Conservation (phyloP, 2,329 filamentous ascomycete species). For the Aspergillus latus region DNA sequence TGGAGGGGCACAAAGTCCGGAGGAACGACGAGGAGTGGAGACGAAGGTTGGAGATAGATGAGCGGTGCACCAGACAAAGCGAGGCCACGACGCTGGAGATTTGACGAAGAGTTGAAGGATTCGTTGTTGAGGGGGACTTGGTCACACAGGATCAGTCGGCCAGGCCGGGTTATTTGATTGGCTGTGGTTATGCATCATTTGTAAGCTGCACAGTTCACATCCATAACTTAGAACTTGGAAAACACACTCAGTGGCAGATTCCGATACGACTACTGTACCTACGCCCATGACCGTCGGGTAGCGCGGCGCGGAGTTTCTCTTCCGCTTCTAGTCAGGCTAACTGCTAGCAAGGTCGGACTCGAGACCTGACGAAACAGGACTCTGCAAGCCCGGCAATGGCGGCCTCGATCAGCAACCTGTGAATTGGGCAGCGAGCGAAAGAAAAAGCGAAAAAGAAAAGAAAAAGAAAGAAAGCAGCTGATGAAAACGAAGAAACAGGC, state of each 20-base stretch:
- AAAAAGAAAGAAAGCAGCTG: no score
- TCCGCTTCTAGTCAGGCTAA: slow-evolving; percentile 6
- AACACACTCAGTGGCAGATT: background rate
- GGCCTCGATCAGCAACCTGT: background rate
- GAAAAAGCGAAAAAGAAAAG: background rate
- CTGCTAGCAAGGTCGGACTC: slow-evolving; percentile 13
- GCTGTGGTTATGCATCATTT: slow-evolving; percentile 11
- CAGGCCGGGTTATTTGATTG: slow-evolving; percentile 13
- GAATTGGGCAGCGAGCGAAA: background rate
- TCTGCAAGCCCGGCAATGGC: slow-evolving; percentile 9
- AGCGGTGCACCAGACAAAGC: slow-evolving; percentile 16
- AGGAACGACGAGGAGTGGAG: slow-evolving; percentile 7
- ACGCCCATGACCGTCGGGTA: slow-evolving; percentile 17
- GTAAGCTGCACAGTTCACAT: slow-evolving; percentile 1
- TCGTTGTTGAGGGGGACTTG: slow-evolving; percentile 2
- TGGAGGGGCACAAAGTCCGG: slow-evolving; percentile 9
- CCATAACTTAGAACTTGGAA: background rate
- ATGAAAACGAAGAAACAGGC: background rate
- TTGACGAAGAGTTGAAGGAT: slow-evolving; percentile 10
- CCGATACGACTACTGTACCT: background rate
- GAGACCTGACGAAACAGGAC: slow-evolving; percentile 5
- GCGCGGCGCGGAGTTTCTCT: slow-evolving; percentile 18
- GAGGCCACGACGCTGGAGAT: slow-evolving; percentile 11
- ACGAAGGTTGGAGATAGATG: slow-evolving; percentile 11
- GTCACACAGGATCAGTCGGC: background rate